These are phyloP conservation scores for Salix brachista DNA, from an alignment of 345 rosid genomes.

Conservation along the genomic window DNA sequence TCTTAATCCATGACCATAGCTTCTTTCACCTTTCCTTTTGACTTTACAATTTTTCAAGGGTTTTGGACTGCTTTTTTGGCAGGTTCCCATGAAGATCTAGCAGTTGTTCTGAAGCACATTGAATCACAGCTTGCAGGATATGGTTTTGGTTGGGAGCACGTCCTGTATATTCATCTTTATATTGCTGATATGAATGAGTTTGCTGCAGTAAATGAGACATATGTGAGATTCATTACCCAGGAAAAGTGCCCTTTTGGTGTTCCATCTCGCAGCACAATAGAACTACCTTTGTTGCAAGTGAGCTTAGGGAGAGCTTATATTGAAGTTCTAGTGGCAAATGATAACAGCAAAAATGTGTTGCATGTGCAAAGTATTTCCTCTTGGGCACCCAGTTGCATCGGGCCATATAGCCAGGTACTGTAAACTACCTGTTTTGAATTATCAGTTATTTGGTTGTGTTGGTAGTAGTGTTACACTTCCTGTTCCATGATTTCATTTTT, in stretches of 20 bases:
- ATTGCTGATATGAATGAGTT: conserved; percentile 86
- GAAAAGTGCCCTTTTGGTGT: conserved; percentile 91
- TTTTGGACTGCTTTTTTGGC: conserved; percentile 12
- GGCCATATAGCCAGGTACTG: conserved; percentile 94
- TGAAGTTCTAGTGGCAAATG: conserved; percentile 72
- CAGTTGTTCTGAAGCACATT: conserved; percentile 46
- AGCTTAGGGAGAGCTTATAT: conserved; percentile 74
- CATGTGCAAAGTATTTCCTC: conserved; percentile 95
- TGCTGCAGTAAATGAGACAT: conserved; percentile 70
- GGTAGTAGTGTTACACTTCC: not conserved
- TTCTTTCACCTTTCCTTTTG: conserved; percentile 5
- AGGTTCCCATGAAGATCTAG: conserved; percentile 78
- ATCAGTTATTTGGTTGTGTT: not conserved
- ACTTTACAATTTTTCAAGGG: not conserved
- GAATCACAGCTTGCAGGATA: conserved; percentile 53
- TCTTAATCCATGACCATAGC: not conserved
- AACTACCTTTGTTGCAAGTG: conserved; percentile 68
- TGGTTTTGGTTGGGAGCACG: conserved; percentile 73
- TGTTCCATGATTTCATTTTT: not conserved
- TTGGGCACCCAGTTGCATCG: conserved; percentile 99
- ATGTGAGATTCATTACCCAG: conserved; percentile 78
- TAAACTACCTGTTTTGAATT: conserved; percentile 2
- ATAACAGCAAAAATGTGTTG: conserved; percentile 74
- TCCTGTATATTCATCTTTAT: conserved; percentile 81
- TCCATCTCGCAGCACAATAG: conserved; percentile 95